Conservation (phyloP, 2,329 filamentous ascomycete species). For the Fusarium sp. region DNA sequence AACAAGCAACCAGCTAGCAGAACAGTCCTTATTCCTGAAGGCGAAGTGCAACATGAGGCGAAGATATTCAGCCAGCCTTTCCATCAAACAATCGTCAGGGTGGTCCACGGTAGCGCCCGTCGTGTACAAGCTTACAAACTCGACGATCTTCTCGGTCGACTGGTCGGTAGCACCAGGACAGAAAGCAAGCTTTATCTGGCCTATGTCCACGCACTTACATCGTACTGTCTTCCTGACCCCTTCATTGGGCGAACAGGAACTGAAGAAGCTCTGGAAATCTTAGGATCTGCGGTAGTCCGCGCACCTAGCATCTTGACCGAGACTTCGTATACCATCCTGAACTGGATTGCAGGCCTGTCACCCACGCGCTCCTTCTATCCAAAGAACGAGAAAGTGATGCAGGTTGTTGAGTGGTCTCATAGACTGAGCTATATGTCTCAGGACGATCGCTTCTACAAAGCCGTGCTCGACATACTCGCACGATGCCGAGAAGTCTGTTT, state of each 20-base stretch:
- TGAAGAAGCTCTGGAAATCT: conserved; percentile 62
- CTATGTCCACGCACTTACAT: conserved; percentile 67
- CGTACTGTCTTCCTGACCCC: conserved; percentile 61
- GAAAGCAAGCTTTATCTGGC: conserved; percentile 63
- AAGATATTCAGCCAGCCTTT: too few relatives aligned
- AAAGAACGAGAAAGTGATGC: conserved; percentile 54
- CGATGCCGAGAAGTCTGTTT: conserved; percentile 16
- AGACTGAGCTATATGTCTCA: conserved; percentile 58
- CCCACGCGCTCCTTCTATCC: conserved; percentile 61
- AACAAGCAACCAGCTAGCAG: conserved; percentile 42
- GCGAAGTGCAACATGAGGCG: conserved; percentile 10
- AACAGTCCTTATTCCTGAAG: conserved; percentile 55
- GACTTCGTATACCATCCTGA: neutral
- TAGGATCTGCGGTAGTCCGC: conserved; percentile 60
- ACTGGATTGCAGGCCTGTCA: neutral
- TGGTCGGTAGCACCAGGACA: conserved; percentile 63
- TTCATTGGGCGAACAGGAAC: conserved; percentile 64
- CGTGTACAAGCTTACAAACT: conserved; percentile 59
- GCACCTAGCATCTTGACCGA: conserved; percentile 44
- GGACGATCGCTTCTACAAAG: conserved; percentile 55
- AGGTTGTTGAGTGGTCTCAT: conserved; percentile 57
- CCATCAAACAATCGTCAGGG: conserved; percentile 9
- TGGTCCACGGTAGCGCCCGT: conserved; percentile 40
- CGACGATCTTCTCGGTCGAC: conserved; percentile 60
- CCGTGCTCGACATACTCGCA: neutral